A percentile compares a stretch with the other conserved stretches of the same genome.
phyloP scores from a whole-genome alignment of 768 basidiomycete genomes.

The Termitomyces eurrhizus region DNA sequence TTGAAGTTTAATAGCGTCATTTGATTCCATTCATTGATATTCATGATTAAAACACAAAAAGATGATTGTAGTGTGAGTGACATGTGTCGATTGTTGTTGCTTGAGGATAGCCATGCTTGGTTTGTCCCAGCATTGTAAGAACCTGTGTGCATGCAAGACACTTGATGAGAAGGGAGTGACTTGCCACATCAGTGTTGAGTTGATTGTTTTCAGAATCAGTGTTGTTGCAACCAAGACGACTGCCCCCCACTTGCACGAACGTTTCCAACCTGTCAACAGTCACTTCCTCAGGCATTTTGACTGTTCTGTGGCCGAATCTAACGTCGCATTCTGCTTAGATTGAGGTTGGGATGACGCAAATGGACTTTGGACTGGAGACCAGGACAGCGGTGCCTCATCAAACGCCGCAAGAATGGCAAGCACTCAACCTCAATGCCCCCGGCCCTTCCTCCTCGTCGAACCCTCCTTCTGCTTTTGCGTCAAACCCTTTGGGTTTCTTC shows the following conservation, averaged over 20 bases:
- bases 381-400: constrained; percentile 25
- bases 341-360: constrained; percentile 12
- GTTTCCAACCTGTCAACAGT: neutral
- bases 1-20: constrained; percentile 3
- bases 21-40: constrained; percentile 8
- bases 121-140: neutral
- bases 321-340: neutral
- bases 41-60: neutral
- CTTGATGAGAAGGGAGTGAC: constrained; percentile 13
- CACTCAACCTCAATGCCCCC: constrained; percentile 20
- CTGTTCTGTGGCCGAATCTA: constrained; percentile 1
- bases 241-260: neutral
- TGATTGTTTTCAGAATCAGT: constrained; percentile 20
- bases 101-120: constrained; percentile 4
- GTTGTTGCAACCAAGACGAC: constrained; percentile 15
- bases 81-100: neutral
- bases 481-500: constrained; percentile 28
- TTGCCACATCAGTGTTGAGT: constrained; percentile 14
- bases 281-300: neutral
- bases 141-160: neutral
- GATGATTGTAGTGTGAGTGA: constrained; percentile 10
- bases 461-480: constrained; percentile 23
- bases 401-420: constrained; percentile 31
- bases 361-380: constrained; percentile 38
- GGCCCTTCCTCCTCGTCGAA: constrained; percentile 32